Base-by-base conservation (phyloP, 2,329 filamentous ascomycete species). In the Colletotrichum nymphaeae region DNA sequence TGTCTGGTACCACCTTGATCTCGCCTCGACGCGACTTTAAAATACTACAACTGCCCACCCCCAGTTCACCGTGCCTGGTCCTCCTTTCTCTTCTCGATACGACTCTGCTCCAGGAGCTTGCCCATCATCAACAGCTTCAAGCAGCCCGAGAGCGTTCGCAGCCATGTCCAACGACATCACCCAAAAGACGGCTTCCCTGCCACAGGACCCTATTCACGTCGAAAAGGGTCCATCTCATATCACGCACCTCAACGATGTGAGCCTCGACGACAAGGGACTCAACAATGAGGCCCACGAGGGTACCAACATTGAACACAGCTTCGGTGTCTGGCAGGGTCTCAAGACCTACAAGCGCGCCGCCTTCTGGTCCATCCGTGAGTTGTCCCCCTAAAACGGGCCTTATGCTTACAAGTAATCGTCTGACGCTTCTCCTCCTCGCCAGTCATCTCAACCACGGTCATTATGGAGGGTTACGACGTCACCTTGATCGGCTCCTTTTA, bases 381-480 rank as follows among this genome's bases (percentile, higher is more conserved):
- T 2, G 26, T 9, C 16, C 9, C 4, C 30, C 11, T 14, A 5
- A n/a, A n/a, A 11, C 9, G 28, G 11, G 30, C 2, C 32, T 14
- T 1, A 3, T 16, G 26, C 30, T 11, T 16, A 3, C 6, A 12
- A n/a, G 11, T 11, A n/a, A 22, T 11, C 32, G 19, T n/a, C 62
- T 73, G 35, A 73, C 26, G 19, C n/a, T 9, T 3, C 12, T 4
- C 28, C 7, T 1, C n/a, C 5, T 6, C 59, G 11, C 11, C 32
- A 83, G 81, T 82, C 68, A 83, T 87, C 67, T 86, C 84, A 14
- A 82, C 82, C n/a, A 83, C 84, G 4, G 83, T 88, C 66, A 81
- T 88, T 73, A 88, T 88, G 86, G 86, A 88, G 72, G 86, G 86
- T 3, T 88, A 88, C 77, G 86, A 88, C 63, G 82, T 84, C 2